phyloP scores from a whole-genome alignment of 805 yeast genomes.

The Vanderwaltozyma tropicalis region DNA sequence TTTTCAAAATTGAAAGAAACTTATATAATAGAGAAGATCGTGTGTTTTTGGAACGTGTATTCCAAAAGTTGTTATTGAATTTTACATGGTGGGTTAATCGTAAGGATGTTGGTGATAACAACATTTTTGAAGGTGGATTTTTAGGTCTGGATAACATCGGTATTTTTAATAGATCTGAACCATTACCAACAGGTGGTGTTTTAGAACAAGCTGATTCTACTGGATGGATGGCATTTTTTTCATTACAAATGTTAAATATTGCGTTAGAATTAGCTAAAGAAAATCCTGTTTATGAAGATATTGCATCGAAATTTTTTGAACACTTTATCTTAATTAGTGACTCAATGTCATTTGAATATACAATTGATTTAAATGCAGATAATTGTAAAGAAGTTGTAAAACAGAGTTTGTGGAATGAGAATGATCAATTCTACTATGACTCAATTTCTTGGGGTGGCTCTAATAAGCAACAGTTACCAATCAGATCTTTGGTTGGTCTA shows the following conservation, averaged over 20 bases:
- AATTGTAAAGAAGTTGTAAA: conserved; percentile 35
- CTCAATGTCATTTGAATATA: conserved; percentile 65
- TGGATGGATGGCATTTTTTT: conserved; percentile 95
- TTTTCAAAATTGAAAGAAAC: conserved; percentile 77
- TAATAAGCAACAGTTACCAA: conserved; percentile 60
- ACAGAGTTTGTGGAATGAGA: conserved; percentile 79
- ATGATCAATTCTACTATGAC: conserved; percentile 81
- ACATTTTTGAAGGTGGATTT: conserved; percentile 90
- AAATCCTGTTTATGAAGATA: conserved; percentile 80
- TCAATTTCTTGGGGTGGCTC: conserved; percentile 76
- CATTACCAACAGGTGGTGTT: conserved; percentile 83
- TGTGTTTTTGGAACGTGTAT: conserved; percentile 79
- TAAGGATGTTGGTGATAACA: conserved; percentile 76
- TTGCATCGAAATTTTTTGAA: conserved; percentile 89
- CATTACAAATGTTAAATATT: conserved; percentile 83
- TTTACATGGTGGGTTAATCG: conserved; percentile 98
- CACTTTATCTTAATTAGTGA: conserved; percentile 87
- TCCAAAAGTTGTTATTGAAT: conserved; percentile 79
- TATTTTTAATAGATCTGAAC: conserved; percentile 84
- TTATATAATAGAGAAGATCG: conserved; percentile 74
- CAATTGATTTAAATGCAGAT: conserved; percentile 24
- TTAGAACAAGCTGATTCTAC: conserved; percentile 92
- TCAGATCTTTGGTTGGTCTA: conserved; percentile 81
- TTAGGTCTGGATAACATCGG: conserved; percentile 90
- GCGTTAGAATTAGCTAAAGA: conserved; percentile 82